Base-by-base conservation (phyloP, 2,329 filamentous ascomycete genomes). In the Hypoxylon sp. region DNA sequence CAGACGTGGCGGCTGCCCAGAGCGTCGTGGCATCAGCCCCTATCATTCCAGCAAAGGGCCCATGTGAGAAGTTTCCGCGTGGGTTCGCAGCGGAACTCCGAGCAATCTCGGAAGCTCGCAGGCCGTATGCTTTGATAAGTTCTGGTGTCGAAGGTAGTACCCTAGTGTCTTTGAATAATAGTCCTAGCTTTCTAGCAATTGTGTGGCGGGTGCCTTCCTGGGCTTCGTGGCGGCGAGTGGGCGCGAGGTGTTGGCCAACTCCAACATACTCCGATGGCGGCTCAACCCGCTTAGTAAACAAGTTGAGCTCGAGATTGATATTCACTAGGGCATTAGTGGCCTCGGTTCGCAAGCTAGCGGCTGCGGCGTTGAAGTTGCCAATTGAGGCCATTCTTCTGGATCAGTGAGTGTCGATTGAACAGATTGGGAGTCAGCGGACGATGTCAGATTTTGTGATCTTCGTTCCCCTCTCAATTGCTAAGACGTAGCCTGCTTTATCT, bases 1-100 rank as follows among this genome's bases (percentile, higher is more conserved):
- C 64, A 6, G 71, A 73, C 6, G 66, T 69, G 2, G 71, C 71
- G 0, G 69, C 69, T 6, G 71, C 71, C 71, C 71, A 73, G 13
- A 73, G 10, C 1, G 55, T 53, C 2, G 69, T 73, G 5, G 59
- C 65, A 51, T 73, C 71, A 44, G 46, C 55, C 3, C 71, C 71
- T 58, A 60, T 51, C 57, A 60, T 60, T 17, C 46, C 48, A 33
- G 51, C 55, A 50, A 61, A 56, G 10, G 53, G 25, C 2, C 53
- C 53, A 13, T 56, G 53, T 2, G 55, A 58, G 1, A 37, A 5
- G n/a, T 58, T 17, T 11, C 40, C 55, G 14, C 53, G 37, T 31
- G 53, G 53, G 14, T 56, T 56, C 1, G 53, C 53, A n/a, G 40
- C n/a, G 14, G 53, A 56, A 25, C 40, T 31, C n/a, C 30, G n/a